Evolutionary conservation across 176 grass and related monocot genomes (phyloP).

Genomic region (Eragrostis nindensis): DNA sequence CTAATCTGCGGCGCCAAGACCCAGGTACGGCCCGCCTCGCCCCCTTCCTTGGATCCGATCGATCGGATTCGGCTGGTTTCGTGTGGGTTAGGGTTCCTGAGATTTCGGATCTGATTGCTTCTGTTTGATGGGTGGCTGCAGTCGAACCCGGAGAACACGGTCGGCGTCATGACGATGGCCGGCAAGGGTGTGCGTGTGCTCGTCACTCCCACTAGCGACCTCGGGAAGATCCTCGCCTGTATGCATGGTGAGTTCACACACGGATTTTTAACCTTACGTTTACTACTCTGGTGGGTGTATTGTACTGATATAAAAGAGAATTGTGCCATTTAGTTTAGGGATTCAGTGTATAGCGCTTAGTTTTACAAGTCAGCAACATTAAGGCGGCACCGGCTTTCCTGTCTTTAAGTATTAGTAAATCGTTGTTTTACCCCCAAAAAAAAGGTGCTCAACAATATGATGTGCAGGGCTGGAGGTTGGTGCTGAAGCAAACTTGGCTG

Average conservation of each 20-base stretch:
- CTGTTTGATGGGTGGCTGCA: constrained; percentile 39
- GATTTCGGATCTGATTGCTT: constrained; percentile 38
- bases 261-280: neutral
- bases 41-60: constrained; percentile 18
- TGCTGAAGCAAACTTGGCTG: constrained; percentile 84
- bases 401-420: neutral
- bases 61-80: neutral
- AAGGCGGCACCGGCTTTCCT: neutral
- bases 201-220: constrained; percentile 97
- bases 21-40: constrained; percentile 50
- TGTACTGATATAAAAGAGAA: neutral
- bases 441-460: neutral
- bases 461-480: constrained; percentile 84
- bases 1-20: constrained; percentile 98
- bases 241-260: constrained; percentile 78
- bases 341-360: neutral
- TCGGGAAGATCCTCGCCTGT: constrained; percentile 97
- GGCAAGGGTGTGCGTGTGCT: constrained; percentile 96
- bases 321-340: neutral
- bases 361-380: neutral
- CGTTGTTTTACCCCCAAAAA: neutral
- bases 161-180: constrained; percentile 97
- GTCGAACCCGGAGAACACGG: constrained; percentile 99
- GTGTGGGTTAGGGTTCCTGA: constrained; percentile 50
- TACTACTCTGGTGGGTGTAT: neutral